Base-by-base conservation (phyloP, 2,329 filamentous ascomycete species). In the Claviceps quebecensis region DNA sequence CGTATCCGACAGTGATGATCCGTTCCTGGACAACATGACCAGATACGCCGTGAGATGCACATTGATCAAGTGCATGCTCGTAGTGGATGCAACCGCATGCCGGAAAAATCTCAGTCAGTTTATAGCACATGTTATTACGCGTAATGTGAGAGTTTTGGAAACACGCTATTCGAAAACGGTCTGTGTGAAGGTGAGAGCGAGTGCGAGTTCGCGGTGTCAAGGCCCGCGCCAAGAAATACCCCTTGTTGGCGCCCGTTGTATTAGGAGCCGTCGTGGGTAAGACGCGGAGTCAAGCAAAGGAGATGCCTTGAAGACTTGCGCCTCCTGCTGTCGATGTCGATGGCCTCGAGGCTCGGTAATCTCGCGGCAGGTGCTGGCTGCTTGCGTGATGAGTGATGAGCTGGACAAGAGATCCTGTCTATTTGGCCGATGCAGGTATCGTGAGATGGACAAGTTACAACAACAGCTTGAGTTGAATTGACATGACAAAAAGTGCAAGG, bases 71-170 rank as follows among this genome's bases (percentile, higher is more conserved):
- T 47, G 86, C 82, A 66, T 95, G 90, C 62, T 84, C 77, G 73
- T 91, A 87, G 74, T 95, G 94, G 59, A 91, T 76, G 69, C 89
- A 95, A 56, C 82, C 79, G 75, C 89, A 95, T 52, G 84, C 86
- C 51, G 88, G 83, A 73, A 89, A 95, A 53, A 87, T 77, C 68
- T 95, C 89, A 60, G 91, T 74, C 55, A 95, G 70, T 70, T 90
- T 86, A 63, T 87, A 90, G 64, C 89, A 95, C 89, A 95, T 95
- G 55, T 57, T 39, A 1, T 74, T 34, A 11, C 29, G 29, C 29
- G 29, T 11, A 11, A 34, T 4, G 4, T 34, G 29, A 34, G 29
- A 34, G 65, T 49, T 29, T 17, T 16, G n/a, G 23, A 29, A 19
- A 8, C 26, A 3, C 3, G 17, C 17, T 47, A 13, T 9, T n/a